Conservation (phyloP, 2,329 filamentous ascomycete genomes). For the Arthrocladium fulminans region DNA sequence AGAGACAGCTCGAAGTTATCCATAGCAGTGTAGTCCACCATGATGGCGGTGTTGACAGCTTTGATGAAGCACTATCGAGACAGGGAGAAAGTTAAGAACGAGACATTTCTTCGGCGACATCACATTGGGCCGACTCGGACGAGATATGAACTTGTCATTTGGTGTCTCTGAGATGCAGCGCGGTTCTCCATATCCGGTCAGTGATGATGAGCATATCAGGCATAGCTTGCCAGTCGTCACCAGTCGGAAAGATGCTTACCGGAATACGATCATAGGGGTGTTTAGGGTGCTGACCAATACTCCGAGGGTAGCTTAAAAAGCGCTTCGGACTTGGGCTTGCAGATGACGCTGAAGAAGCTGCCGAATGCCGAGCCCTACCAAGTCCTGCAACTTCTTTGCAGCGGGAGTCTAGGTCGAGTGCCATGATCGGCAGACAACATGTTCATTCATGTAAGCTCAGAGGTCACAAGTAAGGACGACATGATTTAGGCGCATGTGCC, state of each 20-base stretch:
- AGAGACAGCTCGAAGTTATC: constrained; percentile 29
- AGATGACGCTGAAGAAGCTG: background rate
- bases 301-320: background rate
- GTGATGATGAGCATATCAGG: constrained; percentile 4
- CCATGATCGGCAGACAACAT: too few species aligned
- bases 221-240: background rate
- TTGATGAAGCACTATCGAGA: background rate
- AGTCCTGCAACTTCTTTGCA: too few species aligned
- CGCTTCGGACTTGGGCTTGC: background rate
- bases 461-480: too few species aligned
- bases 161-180: background rate
- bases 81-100: background rate
- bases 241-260: background rate
- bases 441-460: too few species aligned
- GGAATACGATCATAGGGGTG: background rate
- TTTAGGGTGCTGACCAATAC: background rate
- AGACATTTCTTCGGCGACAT: background rate
- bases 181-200: constrained; percentile 5
- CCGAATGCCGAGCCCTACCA: too few species aligned
- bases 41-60: background rate
- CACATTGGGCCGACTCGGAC: background rate
- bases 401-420: too few species aligned
- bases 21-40: constrained; percentile 1
- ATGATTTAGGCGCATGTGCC: too few species aligned
- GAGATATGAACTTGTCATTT: background rate